Base-by-base conservation (phyloP, 495 filamentous ascomycete genomes). In the Viridothelium virens region DNA sequence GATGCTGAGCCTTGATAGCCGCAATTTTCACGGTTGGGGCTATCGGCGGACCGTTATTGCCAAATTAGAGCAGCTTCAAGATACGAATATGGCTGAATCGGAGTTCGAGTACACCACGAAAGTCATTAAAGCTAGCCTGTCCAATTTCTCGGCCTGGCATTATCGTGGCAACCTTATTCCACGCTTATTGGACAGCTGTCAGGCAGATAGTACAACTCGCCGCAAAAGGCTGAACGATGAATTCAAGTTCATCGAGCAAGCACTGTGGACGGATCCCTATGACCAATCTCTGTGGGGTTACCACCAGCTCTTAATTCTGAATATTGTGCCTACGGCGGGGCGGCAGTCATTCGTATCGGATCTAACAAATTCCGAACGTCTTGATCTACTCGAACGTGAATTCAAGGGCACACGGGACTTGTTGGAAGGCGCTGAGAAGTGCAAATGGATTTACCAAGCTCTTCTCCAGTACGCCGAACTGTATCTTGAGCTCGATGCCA, bases 81-180 rank as follows among this genome's bases (percentile, higher is more conserved):
- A 39, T 3, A 38, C 2, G 25, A 86, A 81, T 70, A 85, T 94
- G 82, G 86, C 84, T 9, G 87, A 94, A 74, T 71, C 82, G 25
- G 94, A 97, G 75, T 92, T 96, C 65, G 86, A 82, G 18, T 97
- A 97, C 78, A 96, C 94, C 3, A 91, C 86, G 1, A 87, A 84
- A 69, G 96, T 92, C 91, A 89, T 97, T 72, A 76, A 82, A 25
- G 78, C 77, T 14, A 91, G 92, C 64, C 79, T 99, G 65, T 92
- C 88, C 18, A 99, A 99, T 72, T 99, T 97, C 74, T 96, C 91
- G 10, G 94, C 94, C 2, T 97, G 94, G 95, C 94, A 99, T 75
- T 87, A 88, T 69, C 82, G 94, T 53, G 91, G 88, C 63, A 89
- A 86, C 74, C 79, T 97, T 38, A 93, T 97, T 61, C 86, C 89